phyloP scores from a whole-genome alignment of 495 filamentous ascomycete species.

The Neurospora tetraspora region DNA sequence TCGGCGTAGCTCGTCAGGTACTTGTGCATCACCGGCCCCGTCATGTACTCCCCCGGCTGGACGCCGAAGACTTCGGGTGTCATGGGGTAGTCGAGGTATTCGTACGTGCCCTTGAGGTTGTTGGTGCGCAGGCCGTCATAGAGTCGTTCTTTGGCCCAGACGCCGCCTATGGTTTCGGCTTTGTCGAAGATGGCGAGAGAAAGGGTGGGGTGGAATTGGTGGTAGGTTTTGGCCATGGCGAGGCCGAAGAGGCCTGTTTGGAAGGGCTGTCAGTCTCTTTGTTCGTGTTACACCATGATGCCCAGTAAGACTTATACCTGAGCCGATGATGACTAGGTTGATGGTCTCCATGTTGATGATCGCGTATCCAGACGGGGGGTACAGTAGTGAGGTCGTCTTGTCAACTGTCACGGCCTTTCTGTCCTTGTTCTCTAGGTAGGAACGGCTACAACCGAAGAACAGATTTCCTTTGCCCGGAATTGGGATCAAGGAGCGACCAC shows the following conservation, averaged over 20 bases:
- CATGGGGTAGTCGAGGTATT: conserved; percentile 70
- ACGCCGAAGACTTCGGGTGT: conserved; percentile 46
- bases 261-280: not conserved
- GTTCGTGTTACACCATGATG: no score
- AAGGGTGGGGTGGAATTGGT: conserved; percentile 27
- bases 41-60: conserved; percentile 54
- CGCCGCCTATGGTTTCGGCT: conserved; percentile 47
- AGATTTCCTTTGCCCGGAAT: not conserved
- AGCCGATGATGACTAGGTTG: conserved; percentile 36
- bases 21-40: conserved; percentile 51
- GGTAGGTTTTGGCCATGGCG: conserved; percentile 32
- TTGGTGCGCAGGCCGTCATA: conserved; percentile 59
- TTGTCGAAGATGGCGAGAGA: conserved; percentile 30
- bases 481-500: not conserved
- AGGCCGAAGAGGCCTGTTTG: conserved; percentile 33
- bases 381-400: not conserved
- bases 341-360: conserved; percentile 27
- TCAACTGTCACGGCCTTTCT: not conserved
- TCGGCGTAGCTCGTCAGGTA: conserved; percentile 59
- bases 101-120: conserved; percentile 53
- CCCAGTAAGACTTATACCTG: conserved; percentile 22
- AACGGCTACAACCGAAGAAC: not conserved
- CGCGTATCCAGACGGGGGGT: not conserved
- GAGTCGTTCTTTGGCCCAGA: conserved; percentile 55
- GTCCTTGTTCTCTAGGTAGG: not conserved